These are phyloP conservation scores for Diplocarpon mali DNA, from an alignment of 2,329 filamentous ascomycete species.

Conservation along the genomic window DNA sequence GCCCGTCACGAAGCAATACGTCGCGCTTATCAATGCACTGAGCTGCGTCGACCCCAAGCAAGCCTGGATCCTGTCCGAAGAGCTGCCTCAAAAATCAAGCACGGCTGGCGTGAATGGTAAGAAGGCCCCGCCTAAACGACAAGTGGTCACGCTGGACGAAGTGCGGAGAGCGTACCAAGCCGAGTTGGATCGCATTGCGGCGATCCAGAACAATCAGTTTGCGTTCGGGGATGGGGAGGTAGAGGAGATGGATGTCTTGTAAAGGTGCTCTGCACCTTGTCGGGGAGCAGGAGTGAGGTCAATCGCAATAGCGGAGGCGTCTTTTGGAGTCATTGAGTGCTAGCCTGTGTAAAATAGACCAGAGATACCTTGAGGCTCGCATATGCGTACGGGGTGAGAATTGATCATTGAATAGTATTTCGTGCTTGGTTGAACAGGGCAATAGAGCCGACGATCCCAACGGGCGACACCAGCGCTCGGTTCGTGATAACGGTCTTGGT, in stretches of 20 bases:
- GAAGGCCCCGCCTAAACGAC: slow-evolving; percentile 41
- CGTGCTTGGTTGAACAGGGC: background rate
- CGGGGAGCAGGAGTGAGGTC: background rate
- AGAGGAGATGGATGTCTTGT: slow-evolving; percentile 32
- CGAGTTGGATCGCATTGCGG: slow-evolving; percentile 78
- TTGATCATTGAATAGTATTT: background rate
- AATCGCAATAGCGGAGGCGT: slow-evolving; percentile 10
- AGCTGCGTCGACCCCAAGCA: slow-evolving; percentile 76
- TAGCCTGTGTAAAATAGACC: slow-evolving; percentile 8
- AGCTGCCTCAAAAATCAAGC: slow-evolving; percentile 29
- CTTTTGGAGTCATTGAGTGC: slow-evolving; percentile 9
- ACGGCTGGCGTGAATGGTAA: slow-evolving; percentile 17
- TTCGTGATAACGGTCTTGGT: slow-evolving; percentile 3
- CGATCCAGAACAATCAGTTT: slow-evolving; percentile 84
- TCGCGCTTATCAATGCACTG: slow-evolving; percentile 88
- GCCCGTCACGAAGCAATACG: slow-evolving; percentile 61
- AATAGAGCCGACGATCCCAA: background rate
- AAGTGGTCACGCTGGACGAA: slow-evolving; percentile 75
- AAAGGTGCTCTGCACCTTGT: slow-evolving; percentile 5
- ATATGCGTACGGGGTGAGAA: background rate
- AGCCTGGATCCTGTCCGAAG: slow-evolving; percentile 62
- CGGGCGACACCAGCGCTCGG: background rate
- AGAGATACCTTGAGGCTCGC: slow-evolving; percentile 4
- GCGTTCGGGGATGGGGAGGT: slow-evolving; percentile 44
- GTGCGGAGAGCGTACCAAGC: slow-evolving; percentile 80